Evolutionary conservation across 441 rosid genomes (phyloP).

Genomic region (Populus hybrid): DNA sequence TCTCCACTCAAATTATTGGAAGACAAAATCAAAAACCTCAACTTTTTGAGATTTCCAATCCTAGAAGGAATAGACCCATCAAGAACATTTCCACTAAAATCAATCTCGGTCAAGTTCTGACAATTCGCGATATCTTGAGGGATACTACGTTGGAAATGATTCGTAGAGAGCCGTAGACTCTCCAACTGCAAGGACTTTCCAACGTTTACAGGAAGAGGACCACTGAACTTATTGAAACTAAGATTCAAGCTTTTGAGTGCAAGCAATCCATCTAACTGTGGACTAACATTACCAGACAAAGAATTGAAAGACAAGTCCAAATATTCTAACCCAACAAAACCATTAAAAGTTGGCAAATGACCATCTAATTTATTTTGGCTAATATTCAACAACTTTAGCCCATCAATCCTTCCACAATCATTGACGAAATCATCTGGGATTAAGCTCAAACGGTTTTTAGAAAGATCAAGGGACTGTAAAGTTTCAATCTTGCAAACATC

Average conservation of each 20-base stretch:
- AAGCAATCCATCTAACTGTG: slow-evolving; percentile 47
- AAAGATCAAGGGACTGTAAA: slow-evolving; percentile 51
- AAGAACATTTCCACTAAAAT: slow-evolving; percentile 51
- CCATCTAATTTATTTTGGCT: slow-evolving; percentile 40
- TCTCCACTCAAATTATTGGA: slow-evolving; percentile 38
- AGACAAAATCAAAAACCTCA: slow-evolving; percentile 52
- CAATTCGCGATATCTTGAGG: slow-evolving; percentile 43
- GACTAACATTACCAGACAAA: slow-evolving; percentile 33
- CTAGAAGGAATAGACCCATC: slow-evolving; percentile 44
- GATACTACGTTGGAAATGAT: slow-evolving; percentile 34
- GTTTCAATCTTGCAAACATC: slow-evolving; percentile 49
- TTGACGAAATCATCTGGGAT: slow-evolving; percentile 45
- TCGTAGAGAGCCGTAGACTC: slow-evolving; percentile 47
- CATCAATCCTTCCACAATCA: slow-evolving; percentile 39
- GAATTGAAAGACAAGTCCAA: slow-evolving; percentile 54
- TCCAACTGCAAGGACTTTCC: slow-evolving; percentile 34
- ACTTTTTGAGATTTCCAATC: slow-evolving; percentile 45
- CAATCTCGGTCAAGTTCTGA: slow-evolving; percentile 39
- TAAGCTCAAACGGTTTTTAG: slow-evolving; percentile 41
- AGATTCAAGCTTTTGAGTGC: slow-evolving; percentile 50
- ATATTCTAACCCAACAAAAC: slow-evolving; percentile 44
- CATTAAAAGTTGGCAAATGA: slow-evolving; percentile 45
- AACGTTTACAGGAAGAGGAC: slow-evolving; percentile 44
- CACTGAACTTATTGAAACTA: slow-evolving; percentile 29
- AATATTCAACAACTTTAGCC: slow-evolving; percentile 49